These are phyloP conservation scores for Datisca glomerata DNA, from an alignment of 306 rosid species.

Conservation along the genomic window DNA sequence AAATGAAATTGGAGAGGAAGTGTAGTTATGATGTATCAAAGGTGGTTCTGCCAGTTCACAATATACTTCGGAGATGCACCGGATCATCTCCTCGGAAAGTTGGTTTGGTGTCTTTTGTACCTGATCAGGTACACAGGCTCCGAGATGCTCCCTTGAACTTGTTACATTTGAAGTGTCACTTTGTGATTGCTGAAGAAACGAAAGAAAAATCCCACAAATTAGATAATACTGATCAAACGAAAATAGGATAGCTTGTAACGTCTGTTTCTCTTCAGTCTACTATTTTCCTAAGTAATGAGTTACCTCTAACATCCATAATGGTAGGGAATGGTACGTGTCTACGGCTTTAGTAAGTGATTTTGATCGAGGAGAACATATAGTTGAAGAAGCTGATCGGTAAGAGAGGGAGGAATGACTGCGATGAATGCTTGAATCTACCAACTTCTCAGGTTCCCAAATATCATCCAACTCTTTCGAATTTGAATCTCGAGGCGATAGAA, in stretches of 20 bases:
- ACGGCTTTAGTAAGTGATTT: constrained; percentile 36
- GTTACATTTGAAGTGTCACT: constrained; percentile 31
- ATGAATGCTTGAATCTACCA: constrained; percentile 51
- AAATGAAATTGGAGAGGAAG: constrained; percentile 39
- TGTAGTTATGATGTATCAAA: constrained; percentile 27
- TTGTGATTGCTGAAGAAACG: constrained; percentile 46
- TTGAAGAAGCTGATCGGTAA: constrained; percentile 45
- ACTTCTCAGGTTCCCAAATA: constrained; percentile 27
- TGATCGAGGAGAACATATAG: constrained; percentile 31
- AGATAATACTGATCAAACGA: background rate
- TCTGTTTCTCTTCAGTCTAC: too few relatives aligned
- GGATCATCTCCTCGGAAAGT: constrained; percentile 85
- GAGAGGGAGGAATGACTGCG: constrained; percentile 66
- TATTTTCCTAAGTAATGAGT: constrained; percentile 1
- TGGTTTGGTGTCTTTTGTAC: constrained; percentile 60
- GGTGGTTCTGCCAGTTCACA: constrained; percentile 73
- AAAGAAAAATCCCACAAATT: constrained; percentile 6
- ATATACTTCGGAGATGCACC: constrained; percentile 63
- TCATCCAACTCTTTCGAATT: constrained; percentile 27
- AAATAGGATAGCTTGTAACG: too few relatives aligned
- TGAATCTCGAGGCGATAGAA: constrained; percentile 27
- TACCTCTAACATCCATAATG: constrained; percentile 88
- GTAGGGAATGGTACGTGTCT: constrained; percentile 74
- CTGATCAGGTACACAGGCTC: constrained; percentile 24
- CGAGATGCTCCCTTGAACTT: constrained; percentile 47